Evolutionary conservation across 2,329 filamentous ascomycete species (phyloP).

Genomic region (Fusarium poae): DNA sequence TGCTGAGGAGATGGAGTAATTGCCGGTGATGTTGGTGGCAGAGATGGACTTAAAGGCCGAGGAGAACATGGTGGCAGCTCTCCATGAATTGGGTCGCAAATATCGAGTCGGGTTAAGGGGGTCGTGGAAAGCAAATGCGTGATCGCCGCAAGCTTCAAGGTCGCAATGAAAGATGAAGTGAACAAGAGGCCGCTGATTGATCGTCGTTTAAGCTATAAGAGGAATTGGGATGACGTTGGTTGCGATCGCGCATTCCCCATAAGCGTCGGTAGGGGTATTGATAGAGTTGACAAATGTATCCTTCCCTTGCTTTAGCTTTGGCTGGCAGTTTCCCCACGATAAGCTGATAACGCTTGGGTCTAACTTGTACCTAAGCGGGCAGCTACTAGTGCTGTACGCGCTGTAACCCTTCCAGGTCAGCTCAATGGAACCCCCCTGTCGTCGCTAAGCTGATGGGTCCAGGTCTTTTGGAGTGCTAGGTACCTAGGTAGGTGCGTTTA

Average conservation of each 20-base stretch:
- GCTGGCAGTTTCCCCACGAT: constrained; percentile 24
- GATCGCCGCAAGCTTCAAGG: constrained; percentile 4
- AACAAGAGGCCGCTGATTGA: constrained; percentile 7
- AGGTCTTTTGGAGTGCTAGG: constrained; percentile 8
- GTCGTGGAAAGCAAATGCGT: constrained; percentile 5
- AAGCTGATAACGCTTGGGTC: constrained; percentile 35
- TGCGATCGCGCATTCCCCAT: constrained; percentile 36
- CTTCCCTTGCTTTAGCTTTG: constrained; percentile 23
- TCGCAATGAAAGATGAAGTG: background rate
- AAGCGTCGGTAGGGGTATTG: constrained; percentile 31
- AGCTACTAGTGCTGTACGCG: background rate
- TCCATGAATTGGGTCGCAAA: constrained; percentile 48
- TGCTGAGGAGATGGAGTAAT: constrained; percentile 85
- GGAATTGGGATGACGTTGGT: constrained; percentile 39
- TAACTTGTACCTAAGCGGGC: background rate
- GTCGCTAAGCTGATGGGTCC: constrained; percentile 22
- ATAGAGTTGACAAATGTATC: constrained; percentile 42
- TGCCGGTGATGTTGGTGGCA: constrained; percentile 88
- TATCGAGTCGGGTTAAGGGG: constrained; percentile 37
- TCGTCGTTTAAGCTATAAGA: constrained; percentile 28
- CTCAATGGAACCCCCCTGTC: constrained; percentile 20
- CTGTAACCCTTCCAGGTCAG: constrained; percentile 11
- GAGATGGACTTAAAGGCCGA: constrained; percentile 93
- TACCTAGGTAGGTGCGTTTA: too few relatives aligned
- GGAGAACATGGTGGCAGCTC: constrained; percentile 78